Percentiles rank a stretch among this genome's conserved stretches.
These are phyloP conservation scores for Colletotrichum spinosum DNA, from an alignment of 2,329 filamentous ascomycete genomes.

Conservation along the genomic window DNA sequence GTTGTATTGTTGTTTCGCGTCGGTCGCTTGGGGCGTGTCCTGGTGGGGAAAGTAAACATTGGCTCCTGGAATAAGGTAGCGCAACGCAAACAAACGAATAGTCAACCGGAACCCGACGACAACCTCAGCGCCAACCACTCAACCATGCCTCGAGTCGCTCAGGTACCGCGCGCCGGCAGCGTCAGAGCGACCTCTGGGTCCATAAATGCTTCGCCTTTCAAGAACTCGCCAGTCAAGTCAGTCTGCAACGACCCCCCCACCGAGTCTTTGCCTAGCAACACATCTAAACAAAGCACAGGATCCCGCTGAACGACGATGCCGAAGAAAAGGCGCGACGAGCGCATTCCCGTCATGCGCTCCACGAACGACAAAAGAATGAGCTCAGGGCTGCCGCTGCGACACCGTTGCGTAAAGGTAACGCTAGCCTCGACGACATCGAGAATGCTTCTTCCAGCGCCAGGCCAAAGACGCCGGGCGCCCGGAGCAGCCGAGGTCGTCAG, in stretches of 20 bases:
- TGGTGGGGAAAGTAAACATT: conserved; percentile 37
- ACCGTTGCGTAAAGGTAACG: conserved; percentile 73
- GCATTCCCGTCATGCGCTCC: conserved; percentile 86
- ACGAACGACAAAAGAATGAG: conserved; percentile 92
- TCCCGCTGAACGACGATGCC: conserved; percentile 95
- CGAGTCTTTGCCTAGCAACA: conserved; percentile 35
- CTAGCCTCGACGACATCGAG: conserved; percentile 69
- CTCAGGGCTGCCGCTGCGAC: conserved; percentile 81
- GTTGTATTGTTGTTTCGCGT: conserved; percentile 31
- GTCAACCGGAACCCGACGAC: conserved; percentile 32
- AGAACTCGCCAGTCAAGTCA: conserved; percentile 68
- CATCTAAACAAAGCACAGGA: conserved; percentile 62
- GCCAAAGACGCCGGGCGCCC: conserved; percentile 63
- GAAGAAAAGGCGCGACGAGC: conserved; percentile 90
- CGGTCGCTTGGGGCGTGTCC: conserved; percentile 11
- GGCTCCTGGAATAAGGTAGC: conserved; percentile 7
- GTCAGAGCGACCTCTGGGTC: conserved; percentile 61
- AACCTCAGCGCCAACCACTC: conserved; percentile 37
- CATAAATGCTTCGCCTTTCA: conserved; percentile 63
- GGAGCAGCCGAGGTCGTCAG: conserved; percentile 47
- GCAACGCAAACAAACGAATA: conserved; percentile 18
- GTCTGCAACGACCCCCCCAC: conserved; percentile 41
- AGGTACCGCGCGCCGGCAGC: conserved; percentile 62
- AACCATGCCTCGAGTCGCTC: conserved; percentile 69
- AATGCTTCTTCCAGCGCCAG: conserved; percentile 68